Percentiles rank a stretch among this genome's conserved stretches.
Conservation (phyloP, 176 grass and related monocot species). For the Stipa capillata region DNA sequence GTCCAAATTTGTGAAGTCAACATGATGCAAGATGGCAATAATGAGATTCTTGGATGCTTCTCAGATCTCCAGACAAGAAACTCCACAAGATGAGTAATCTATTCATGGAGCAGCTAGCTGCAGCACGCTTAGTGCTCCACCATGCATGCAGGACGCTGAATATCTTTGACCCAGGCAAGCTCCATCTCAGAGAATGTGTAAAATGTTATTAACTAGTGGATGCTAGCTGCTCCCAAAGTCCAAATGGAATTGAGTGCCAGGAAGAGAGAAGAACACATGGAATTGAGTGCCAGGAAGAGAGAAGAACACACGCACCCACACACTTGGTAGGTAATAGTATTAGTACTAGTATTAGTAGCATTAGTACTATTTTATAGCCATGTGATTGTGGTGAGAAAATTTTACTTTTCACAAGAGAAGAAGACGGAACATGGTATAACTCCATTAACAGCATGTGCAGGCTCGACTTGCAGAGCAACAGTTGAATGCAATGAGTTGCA, state of each 20-base stretch:
- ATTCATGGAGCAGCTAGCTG: constrained; percentile 10
- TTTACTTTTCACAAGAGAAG: background rate
- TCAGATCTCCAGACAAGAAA: constrained; percentile 36
- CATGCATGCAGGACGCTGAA: constrained; percentile 22
- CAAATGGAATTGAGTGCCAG: constrained; percentile 17
- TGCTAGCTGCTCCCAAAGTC: background rate
- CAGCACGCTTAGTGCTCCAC: constrained; percentile 21
- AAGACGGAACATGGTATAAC: background rate
- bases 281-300: background rate
- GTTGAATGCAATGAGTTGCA: background rate
- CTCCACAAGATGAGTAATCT: constrained; percentile 24
- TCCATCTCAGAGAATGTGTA: constrained; percentile 9
- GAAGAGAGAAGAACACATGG: background rate
- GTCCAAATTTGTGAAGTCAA: constrained; percentile 26
- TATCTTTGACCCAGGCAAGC: constrained; percentile 7
- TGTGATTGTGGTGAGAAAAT: background rate
- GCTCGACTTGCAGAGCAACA: background rate
- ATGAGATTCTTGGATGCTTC: constrained; percentile 30
- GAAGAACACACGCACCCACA: background rate
- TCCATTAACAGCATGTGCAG: background rate
- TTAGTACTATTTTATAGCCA: background rate
- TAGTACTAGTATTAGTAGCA: background rate
- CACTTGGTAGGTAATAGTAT: background rate
- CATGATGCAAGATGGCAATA: constrained; percentile 17
- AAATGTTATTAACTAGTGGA: background rate